These are phyloP conservation scores for Penstemon eatonii DNA, from an alignment of 257 asterid genomes.

Conservation along the genomic window DNA sequence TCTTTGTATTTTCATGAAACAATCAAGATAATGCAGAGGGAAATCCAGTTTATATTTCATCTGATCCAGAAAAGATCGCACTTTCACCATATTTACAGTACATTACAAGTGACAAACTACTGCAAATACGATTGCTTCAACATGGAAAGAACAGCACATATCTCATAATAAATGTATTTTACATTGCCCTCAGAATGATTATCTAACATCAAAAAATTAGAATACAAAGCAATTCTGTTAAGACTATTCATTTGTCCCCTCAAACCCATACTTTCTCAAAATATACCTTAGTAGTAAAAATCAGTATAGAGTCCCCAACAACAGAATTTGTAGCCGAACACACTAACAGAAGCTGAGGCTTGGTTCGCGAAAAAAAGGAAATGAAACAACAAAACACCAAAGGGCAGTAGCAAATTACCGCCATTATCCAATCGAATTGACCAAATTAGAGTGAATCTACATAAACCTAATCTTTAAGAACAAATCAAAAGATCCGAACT, in stretches of 20 bases:
- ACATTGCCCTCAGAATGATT: conserved; percentile 21
- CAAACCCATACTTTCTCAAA: conserved; percentile 23
- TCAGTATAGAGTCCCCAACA: conserved; percentile 4
- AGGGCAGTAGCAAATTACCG: conserved; percentile 23
- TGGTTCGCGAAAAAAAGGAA: conserved; percentile 4
- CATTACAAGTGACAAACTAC: conserved; percentile 11
- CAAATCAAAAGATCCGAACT: conserved; percentile 2
- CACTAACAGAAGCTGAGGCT: conserved; percentile 25
- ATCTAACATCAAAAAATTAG: conserved; percentile 3
- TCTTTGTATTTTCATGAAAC: neutral
- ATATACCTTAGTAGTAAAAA: conserved; percentile 1
- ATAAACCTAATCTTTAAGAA: conserved; percentile 13
- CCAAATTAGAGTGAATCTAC: conserved; percentile 28
- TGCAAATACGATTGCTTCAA: conserved; percentile 6
- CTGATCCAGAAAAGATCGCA: conserved; percentile 19
- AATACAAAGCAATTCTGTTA: conserved; percentile 1
- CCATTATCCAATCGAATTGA: conserved; percentile 14
- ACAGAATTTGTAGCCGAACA: neutral
- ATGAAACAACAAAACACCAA: conserved; percentile 8
- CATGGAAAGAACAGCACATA: conserved; percentile 17
- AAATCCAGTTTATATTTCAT: neutral
- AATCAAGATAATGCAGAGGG: conserved; percentile 15
- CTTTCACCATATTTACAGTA: conserved; percentile 1
- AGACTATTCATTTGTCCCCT: conserved; percentile 8
- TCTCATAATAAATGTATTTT: conserved; percentile 9